Conservation (phyloP, 139 green algal genomes). For the Coelastrella sp. region DNA sequence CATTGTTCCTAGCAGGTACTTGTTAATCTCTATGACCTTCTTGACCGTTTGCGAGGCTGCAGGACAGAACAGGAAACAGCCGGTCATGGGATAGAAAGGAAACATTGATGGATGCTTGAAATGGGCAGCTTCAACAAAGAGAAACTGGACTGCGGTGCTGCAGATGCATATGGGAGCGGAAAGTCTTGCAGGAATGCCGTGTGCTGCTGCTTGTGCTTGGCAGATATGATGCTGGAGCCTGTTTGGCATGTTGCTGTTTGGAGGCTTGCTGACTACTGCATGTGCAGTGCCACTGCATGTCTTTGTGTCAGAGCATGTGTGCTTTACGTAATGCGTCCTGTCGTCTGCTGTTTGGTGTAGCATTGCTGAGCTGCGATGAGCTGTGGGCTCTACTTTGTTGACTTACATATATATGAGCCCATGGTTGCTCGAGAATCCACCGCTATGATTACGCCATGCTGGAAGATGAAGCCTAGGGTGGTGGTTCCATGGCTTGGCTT, state of each 20-base stretch:
- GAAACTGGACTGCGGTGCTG: too few species aligned
- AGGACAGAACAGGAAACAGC: neutral
- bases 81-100: neutral
- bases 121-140: too few species aligned
- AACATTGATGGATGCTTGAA: neutral
- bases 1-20: slow-evolving; percentile 98
- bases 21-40: slow-evolving; percentile 99
- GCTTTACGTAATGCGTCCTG: too few species aligned
- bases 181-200: too few species aligned
- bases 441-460: slow-evolving; percentile 96
- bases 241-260: too few species aligned
- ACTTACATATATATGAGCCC: slow-evolving; percentile 97
- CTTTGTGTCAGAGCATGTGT: too few species aligned
- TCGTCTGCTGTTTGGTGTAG: neutral
- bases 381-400: neutral
- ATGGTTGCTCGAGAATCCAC: slow-evolving; percentile 97
- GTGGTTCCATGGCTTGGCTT: slow-evolving; percentile 99
- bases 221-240: too few species aligned
- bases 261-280: too few species aligned
- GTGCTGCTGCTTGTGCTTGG: too few species aligned
- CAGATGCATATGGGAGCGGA: too few species aligned
- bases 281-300: too few species aligned
- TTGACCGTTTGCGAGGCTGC: slow-evolving; percentile 96
- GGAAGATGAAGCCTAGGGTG: slow-evolving; percentile 98
- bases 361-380: neutral